These are phyloP conservation scores for Saksenaea oblongispora DNA, from an alignment of 371 early-diverging fungal species.

Conservation along the genomic window DNA sequence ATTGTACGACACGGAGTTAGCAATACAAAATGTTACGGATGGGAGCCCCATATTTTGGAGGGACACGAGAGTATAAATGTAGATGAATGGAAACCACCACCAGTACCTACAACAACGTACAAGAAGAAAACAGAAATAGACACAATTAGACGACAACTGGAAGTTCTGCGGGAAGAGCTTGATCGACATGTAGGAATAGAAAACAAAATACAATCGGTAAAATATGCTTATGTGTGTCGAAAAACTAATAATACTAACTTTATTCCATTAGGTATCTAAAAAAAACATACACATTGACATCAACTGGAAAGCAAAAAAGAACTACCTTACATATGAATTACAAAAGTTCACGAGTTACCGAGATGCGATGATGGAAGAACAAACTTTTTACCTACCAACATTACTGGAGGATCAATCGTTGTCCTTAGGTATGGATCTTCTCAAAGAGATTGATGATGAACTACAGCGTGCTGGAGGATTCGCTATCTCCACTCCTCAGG, in stretches of 20 bases:
- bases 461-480: neutral
- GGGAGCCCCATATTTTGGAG: constrained; percentile 7
- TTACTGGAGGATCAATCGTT: neutral
- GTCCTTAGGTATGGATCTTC: constrained; percentile 3
- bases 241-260: neutral
- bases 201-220: neutral
- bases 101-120: neutral
- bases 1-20: constrained; percentile 9
- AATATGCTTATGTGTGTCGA: neutral
- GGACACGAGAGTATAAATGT: neutral
- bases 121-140: neutral
- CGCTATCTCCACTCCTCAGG: too few species aligned
- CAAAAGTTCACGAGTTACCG: constrained; percentile 7
- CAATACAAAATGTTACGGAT: constrained; percentile 7
- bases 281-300: neutral
- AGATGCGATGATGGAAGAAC: neutral
- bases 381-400: neutral
- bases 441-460: neutral
- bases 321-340: constrained; percentile 1
- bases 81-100: constrained; percentile 8
- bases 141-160: constrained; percentile 6
- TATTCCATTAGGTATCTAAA: neutral
- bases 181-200: constrained; percentile 6
- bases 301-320: constrained; percentile 15
- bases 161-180: constrained; percentile 4